These are phyloP conservation scores for Ramularia endophylla DNA, from an alignment of 2,329 filamentous ascomycete genomes.

Conservation along the genomic window DNA sequence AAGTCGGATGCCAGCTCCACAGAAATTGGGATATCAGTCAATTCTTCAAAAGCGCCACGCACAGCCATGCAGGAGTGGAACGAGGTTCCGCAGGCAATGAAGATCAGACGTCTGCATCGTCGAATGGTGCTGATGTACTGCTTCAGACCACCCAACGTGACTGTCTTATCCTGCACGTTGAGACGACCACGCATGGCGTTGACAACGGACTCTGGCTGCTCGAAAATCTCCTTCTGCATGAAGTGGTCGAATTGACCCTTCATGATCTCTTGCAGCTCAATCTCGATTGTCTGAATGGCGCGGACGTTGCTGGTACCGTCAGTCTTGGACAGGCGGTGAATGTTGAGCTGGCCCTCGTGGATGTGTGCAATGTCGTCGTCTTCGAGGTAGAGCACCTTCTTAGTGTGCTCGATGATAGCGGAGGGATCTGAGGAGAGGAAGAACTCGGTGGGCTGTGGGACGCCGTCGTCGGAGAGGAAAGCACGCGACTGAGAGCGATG, in stretches of 20 bases:
- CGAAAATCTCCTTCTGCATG: constrained; percentile 99
- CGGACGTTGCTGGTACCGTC: constrained; percentile 97
- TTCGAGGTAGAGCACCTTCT: constrained; percentile 99
- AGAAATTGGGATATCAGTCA: constrained; percentile 95
- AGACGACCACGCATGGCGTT: constrained; percentile 99
- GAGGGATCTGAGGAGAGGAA: constrained; percentile 99
- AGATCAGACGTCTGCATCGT: constrained; percentile 94
- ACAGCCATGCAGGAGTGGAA: constrained; percentile 99
- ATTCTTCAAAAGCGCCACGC: constrained; percentile 93
- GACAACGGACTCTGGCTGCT: constrained; percentile 98
- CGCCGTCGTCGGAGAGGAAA: constrained; percentile 97
- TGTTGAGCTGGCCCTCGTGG: constrained; percentile 97
- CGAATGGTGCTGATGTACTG: constrained; percentile 97
- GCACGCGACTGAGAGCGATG: constrained; percentile 98
- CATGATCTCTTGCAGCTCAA: constrained; percentile 99
- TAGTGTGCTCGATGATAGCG: constrained; percentile 96
- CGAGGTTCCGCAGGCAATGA: constrained; percentile 97
- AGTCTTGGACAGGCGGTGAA: constrained; percentile 94
- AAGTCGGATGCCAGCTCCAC: constrained; percentile 98
- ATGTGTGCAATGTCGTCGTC: constrained; percentile 99
- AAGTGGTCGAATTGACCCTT: constrained; percentile 99
- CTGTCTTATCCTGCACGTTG: constrained; percentile 85
- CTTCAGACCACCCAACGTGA: constrained; percentile 90
- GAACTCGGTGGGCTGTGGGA: constrained; percentile 97
- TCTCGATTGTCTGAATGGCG: constrained; percentile 96